Conservation (phyloP, 129 eudicot species). For the Flaveria ramosissima region DNA sequence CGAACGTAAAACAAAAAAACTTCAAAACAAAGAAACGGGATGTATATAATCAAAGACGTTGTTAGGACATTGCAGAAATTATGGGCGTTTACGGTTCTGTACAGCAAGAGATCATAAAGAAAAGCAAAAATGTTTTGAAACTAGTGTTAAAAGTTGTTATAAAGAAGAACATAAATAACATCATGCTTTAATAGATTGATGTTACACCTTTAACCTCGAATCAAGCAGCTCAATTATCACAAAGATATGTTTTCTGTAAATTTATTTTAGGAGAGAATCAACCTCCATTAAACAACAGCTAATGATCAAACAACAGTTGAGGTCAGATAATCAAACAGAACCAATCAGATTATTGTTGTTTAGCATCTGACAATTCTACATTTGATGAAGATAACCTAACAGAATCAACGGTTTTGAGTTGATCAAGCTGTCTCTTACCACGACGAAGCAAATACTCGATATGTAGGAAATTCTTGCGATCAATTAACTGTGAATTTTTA, state of each 20-base stretch:
- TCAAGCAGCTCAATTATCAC: slow-evolving; percentile 8
- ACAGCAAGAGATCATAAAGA: neutral
- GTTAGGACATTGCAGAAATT: neutral
- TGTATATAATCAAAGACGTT: neutral
- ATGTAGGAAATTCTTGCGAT: slow-evolving; percentile 82
- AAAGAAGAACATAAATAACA: neutral
- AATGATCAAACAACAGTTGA: neutral
- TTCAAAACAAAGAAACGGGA: neutral
- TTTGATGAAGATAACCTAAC: slow-evolving; percentile 63
- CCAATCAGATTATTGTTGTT: slow-evolving; percentile 26
- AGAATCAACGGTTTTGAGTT: slow-evolving; percentile 73
- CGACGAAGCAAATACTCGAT: slow-evolving; percentile 81
- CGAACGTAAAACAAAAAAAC: neutral
- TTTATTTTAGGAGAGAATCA: slow-evolving; percentile 6
- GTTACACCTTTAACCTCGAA: slow-evolving; percentile 7
- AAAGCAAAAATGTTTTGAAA: neutral
- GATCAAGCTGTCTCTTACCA: slow-evolving; percentile 87
- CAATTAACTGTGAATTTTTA: slow-evolving; percentile 55
- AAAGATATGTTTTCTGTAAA: slow-evolving; percentile 14
- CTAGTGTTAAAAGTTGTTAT: neutral
- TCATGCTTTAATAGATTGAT: neutral
- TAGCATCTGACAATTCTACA: slow-evolving; percentile 35
- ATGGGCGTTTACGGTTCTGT: neutral
- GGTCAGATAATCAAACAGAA: neutral
- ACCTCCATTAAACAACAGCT: slow-evolving; percentile 2